A percentile compares a stretch with the other conserved stretches of the same genome.
phyloP scores from a whole-genome alignment of 2,329 filamentous ascomycete species.

The Amesomyces nigricolor region DNA sequence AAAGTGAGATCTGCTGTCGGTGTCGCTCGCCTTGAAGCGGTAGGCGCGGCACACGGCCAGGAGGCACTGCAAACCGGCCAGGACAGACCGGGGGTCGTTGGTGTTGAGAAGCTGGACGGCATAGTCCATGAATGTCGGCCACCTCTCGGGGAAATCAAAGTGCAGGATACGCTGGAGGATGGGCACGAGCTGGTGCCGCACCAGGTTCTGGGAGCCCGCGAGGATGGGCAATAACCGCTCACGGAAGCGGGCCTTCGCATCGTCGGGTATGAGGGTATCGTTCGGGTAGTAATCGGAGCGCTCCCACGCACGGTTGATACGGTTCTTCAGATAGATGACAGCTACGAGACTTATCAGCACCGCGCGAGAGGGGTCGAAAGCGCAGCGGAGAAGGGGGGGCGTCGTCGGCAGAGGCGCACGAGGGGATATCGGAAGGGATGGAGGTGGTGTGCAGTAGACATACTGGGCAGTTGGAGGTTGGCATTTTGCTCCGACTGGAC shows the following conservation, averaged over 20 bases:
- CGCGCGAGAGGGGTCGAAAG: constrained; percentile 5
- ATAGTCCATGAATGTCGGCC: constrained; percentile 91
- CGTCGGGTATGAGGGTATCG: constrained; percentile 73
- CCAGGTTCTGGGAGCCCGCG: constrained; percentile 69
- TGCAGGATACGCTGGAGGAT: constrained; percentile 94
- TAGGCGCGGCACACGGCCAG: constrained; percentile 94
- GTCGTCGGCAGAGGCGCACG: neutral
- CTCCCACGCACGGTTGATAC: constrained; percentile 87
- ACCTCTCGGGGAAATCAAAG: constrained; percentile 88
- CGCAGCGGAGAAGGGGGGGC: neutral
- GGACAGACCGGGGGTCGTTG: constrained; percentile 79
- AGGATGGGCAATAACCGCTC: constrained; percentile 85
- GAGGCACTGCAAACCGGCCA: constrained; percentile 89
- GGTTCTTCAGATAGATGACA: constrained; percentile 97
- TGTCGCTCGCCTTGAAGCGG: constrained; percentile 79
- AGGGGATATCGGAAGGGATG: constrained; percentile 19
- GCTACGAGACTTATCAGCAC: constrained; percentile 46
- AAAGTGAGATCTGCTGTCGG: constrained; percentile 73
- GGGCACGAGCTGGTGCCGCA: constrained; percentile 89
- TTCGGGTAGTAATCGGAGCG: constrained; percentile 67
- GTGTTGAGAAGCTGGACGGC: constrained; percentile 83
- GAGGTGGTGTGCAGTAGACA: constrained; percentile 32
- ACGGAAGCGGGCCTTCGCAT: constrained; percentile 82
- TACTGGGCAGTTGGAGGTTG: constrained; percentile 84
- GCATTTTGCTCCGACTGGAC: constrained; percentile 82